Evolutionary conservation across 2,329 filamentous ascomycete species (phyloP).

Genomic region (Hypoxylon sp.): DNA sequence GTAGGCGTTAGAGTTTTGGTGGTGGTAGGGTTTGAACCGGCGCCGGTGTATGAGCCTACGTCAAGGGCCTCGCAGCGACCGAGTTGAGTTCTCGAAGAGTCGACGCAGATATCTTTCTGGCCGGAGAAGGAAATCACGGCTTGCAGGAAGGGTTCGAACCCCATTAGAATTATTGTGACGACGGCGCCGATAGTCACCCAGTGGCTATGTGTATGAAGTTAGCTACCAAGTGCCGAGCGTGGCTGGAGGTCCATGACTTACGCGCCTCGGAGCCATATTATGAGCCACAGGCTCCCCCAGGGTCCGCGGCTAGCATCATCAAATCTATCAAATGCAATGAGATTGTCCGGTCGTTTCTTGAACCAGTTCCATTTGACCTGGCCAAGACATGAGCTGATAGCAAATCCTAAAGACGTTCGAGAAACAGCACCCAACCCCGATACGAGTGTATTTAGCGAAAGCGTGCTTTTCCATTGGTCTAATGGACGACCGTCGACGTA

Average conservation of each 20-base stretch:
- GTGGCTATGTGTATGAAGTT: slow-evolving; percentile 25
- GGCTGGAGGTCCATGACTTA: slow-evolving; percentile 12
- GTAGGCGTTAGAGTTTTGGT: slow-evolving; percentile 10
- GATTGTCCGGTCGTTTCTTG: slow-evolving; percentile 29
- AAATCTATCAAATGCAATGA: slow-evolving; percentile 46
- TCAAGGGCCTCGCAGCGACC: slow-evolving; percentile 31
- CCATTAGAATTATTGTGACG: slow-evolving; percentile 37
- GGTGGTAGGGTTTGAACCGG: not conserved
- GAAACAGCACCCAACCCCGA: slow-evolving; percentile 43
- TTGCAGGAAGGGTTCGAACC: slow-evolving; percentile 45
- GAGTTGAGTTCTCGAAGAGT: slow-evolving; percentile 11
- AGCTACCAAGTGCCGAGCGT: not conserved
- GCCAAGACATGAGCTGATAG: slow-evolving; percentile 46
- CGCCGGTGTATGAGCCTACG: slow-evolving; percentile 28
- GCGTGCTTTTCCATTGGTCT: slow-evolving; percentile 29
- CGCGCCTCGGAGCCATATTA: slow-evolving; percentile 40
- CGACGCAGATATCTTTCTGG: slow-evolving; percentile 7
- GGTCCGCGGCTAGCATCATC: slow-evolving; percentile 50
- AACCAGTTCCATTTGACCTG: slow-evolving; percentile 51
- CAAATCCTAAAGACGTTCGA: slow-evolving; percentile 44
- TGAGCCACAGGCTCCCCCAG: slow-evolving; percentile 46
- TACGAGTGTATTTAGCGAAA: slow-evolving; percentile 44
- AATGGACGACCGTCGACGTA: slow-evolving; percentile 31
- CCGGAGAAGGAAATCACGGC: slow-evolving; percentile 43
- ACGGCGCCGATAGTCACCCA: slow-evolving; percentile 40